Evolutionary conservation across 257 asterid genomes (phyloP).

Genomic region (Voacanga thouarsii): DNA sequence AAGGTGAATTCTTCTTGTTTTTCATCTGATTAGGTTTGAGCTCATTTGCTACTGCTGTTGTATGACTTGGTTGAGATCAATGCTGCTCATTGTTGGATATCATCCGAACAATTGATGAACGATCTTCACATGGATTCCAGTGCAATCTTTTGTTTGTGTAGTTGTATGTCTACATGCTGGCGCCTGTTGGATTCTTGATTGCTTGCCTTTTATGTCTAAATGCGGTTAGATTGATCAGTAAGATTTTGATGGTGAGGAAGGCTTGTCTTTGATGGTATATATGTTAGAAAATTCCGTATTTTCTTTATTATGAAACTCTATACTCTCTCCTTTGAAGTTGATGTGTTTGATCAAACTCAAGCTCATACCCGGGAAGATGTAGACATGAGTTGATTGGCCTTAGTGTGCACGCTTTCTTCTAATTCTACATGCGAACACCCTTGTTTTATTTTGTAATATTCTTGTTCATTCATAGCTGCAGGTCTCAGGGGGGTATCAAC

Average conservation of each 20-base stretch:
- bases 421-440: not conserved
- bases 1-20: not conserved
- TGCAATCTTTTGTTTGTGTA: too few species aligned
- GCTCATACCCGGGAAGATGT: not conserved
- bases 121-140: too few species aligned
- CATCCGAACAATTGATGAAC: not conserved
- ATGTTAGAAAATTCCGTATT: not conserved
- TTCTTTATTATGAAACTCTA: not conserved
- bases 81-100: not conserved
- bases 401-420: not conserved
- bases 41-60: too few species aligned
- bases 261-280: not conserved
- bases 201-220: not conserved
- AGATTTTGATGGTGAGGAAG: not conserved
- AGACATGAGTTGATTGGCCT: not conserved
- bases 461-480: not conserved
- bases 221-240: not conserved
- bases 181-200: not conserved
- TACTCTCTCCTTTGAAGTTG: not conserved
- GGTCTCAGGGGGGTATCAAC: not conserved
- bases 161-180: not conserved
- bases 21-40: not conserved
- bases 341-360: not conserved
- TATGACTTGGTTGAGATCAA: not conserved
- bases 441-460: too few species aligned